Evolutionary conservation across 2,329 filamentous ascomycete genomes (phyloP), one percentile per base, ranked within the genome.

Genomic region (Zalaria sp.): DNA sequence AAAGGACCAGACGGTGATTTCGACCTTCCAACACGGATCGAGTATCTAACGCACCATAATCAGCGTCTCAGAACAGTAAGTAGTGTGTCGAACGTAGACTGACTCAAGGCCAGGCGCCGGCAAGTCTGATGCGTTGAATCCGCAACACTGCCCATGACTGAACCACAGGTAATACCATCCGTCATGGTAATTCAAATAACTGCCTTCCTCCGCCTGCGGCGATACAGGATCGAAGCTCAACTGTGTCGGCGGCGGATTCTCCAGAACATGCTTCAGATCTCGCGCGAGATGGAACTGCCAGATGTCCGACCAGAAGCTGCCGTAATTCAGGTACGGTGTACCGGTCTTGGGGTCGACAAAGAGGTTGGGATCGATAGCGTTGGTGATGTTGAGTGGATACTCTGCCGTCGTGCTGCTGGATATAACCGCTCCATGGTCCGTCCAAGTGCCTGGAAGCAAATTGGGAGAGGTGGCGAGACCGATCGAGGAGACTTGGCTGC

Each of bases 231-330:
- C 65, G 55, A 69, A 77, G 1, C 70, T 67, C 39, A 81, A 58
- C 39, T 76, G 67, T 6, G 27, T 35, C 27, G 38, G 38, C 4
- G 57, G 60, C 0, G 68, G 57, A 36, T 77, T 65, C 56, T 68
- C 78, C 2, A 70, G 67, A 38, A 81, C 58, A 39, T 76, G 67
- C 43, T 65, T 59, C 26, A 50, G 42, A 1, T 51, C 25, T 42
- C 56, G 53, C 27, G 53, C 51, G 52, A 82, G 67, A 29, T 63
- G 53, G 2, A 75, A 73, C 51, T 76, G 73, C 60, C 74, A 80
- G 43, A 83, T 67, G 51, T 77, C 72, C 4, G 61, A 57, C 77
- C 78, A 85, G 66, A 81, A 84, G 8, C 74, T 79, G 25, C 79
- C 80, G 47, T 81, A 84, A 43, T 66, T 74, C 53, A 76, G 60